A percentile compares a stretch with the other conserved stretches of the same genome.
Conservation (phyloP, 768 basidiomycete species). For the Lentinula aciculospora region DNA sequence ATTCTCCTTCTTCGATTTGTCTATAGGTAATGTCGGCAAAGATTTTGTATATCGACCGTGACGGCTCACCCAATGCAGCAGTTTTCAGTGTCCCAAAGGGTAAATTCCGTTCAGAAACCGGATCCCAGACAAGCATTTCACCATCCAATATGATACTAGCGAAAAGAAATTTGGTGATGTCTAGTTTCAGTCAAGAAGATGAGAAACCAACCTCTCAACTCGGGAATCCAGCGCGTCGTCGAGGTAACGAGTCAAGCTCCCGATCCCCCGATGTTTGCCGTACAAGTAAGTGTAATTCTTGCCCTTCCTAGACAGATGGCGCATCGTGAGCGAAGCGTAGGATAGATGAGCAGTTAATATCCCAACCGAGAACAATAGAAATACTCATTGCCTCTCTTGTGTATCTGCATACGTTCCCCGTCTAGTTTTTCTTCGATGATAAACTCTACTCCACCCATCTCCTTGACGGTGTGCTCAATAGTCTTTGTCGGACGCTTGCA, state of each 20-base stretch:
- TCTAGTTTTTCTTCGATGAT: conserved; percentile 97
- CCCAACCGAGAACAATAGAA: conserved; percentile 86
- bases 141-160: conserved; percentile 89
- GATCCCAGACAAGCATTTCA: conserved; percentile 99
- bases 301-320: conserved; percentile 55
- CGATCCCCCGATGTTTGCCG: conserved; percentile 74
- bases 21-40: conserved; percentile 27
- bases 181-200: not conserved
- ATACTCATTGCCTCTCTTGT: conserved; percentile 87
- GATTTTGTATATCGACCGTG: not conserved
- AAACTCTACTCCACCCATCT: conserved; percentile 77
- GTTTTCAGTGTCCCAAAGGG: conserved; percentile 95
- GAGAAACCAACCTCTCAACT: conserved; percentile 66
- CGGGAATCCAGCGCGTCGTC: conserved; percentile 67
- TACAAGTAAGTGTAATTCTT: conserved; percentile 92
- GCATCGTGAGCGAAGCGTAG: not conserved
- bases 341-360: conserved; percentile 4
- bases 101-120: conserved; percentile 77
- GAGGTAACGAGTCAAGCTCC: conserved; percentile 87
- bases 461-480: conserved; percentile 78
- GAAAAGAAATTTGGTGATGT: conserved; percentile 1
- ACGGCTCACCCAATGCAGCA: conserved; percentile 67
- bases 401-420: conserved; percentile 94
- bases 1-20: conserved; percentile 62
- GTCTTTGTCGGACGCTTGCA: conserved; percentile 83